Percentiles rank a stretch among this genome's conserved stretches.
Evolutionary conservation across 495 filamentous ascomycete species (phyloP).

Genomic region (Hypoxylon lienhwacheense): DNA sequence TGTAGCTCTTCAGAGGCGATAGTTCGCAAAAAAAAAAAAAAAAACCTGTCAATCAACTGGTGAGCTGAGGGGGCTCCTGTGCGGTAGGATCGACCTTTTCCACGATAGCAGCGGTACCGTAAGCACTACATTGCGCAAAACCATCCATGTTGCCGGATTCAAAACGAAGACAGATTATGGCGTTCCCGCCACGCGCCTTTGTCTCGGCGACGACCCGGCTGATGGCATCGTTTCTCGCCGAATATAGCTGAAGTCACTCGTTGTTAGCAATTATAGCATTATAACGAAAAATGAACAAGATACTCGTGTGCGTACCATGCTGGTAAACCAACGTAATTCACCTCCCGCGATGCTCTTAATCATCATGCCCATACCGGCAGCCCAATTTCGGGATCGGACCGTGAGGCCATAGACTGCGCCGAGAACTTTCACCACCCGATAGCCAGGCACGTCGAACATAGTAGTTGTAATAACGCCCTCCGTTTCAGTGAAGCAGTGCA

Average conservation of each 20-base stretch:
- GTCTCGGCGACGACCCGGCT: slow-evolving; percentile 58
- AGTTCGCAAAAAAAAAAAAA: neutral
- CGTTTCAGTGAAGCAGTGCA: slow-evolving; percentile 63
- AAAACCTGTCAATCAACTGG: neutral
- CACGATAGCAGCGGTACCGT: slow-evolving; percentile 60
- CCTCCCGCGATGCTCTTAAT: slow-evolving; percentile 57
- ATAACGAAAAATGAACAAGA: neutral
- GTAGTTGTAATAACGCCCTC: slow-evolving; percentile 60
- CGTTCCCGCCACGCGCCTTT: slow-evolving; percentile 61
- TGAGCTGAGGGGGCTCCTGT: slow-evolving; percentile 22
- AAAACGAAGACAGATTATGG: slow-evolving; percentile 60
- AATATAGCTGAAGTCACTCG: slow-evolving; percentile 46
- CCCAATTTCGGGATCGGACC: slow-evolving; percentile 58
- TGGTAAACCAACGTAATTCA: slow-evolving; percentile 60
- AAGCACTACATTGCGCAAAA: slow-evolving; percentile 61
- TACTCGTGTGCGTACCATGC: slow-evolving; percentile 39
- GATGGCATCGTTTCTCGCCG: slow-evolving; percentile 57
- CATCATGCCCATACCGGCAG: slow-evolving; percentile 46
- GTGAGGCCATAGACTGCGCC: slow-evolving; percentile 62
- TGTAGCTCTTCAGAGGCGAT: too few species aligned
- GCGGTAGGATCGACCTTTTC: slow-evolving; percentile 46
- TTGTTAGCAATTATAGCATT: neutral
- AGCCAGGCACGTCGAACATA: slow-evolving; percentile 56
- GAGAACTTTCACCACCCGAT: slow-evolving; percentile 58
- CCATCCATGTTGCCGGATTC: slow-evolving; percentile 53